phyloP scores from a whole-genome alignment of 2,329 filamentous ascomycete genomes.

The Calonectria naviculata region DNA sequence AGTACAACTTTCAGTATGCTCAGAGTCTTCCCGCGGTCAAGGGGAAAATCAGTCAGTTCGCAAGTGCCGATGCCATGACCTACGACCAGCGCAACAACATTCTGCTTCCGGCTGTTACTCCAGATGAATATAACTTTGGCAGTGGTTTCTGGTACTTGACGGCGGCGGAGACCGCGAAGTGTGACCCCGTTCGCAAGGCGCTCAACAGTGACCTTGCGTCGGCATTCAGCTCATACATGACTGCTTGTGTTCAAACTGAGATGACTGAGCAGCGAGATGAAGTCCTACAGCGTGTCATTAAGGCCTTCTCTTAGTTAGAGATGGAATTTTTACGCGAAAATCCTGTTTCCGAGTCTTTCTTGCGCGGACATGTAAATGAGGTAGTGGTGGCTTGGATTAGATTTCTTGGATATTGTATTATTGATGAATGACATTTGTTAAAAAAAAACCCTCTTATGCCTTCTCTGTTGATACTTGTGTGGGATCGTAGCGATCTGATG shows the following conservation, averaged over 20 bases:
- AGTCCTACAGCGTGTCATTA: conserved; percentile 60
- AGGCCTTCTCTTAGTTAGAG: conserved; percentile 48
- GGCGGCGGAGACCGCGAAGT: conserved; percentile 51
- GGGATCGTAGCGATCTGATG: conserved; percentile 35
- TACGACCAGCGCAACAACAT: conserved; percentile 51
- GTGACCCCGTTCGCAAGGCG: conserved; percentile 39
- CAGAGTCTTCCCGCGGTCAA: conserved; percentile 52
- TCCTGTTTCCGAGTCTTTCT: not conserved
- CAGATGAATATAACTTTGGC: conserved; percentile 65
- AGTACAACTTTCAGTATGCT: conserved; percentile 61
- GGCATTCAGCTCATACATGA: conserved; percentile 60
- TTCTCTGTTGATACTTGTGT: not conserved
- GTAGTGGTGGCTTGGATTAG: not conserved
- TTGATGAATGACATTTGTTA: not conserved
- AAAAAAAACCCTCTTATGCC: not conserved
- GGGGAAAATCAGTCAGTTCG: conserved; percentile 43
- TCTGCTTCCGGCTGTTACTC: conserved; percentile 53
- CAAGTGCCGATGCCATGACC: conserved; percentile 39
- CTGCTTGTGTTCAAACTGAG: conserved; percentile 54
- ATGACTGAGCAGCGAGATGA: conserved; percentile 46
- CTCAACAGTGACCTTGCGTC: conserved; percentile 52
- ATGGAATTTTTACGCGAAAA: not conserved
- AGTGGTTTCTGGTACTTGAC: conserved; percentile 61
- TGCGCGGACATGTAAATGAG: not conserved
- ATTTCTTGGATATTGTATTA: not conserved